Evolutionary conservation across 2,329 filamentous ascomycete genomes (phyloP), one percentile per base, ranked within the genome.

Genomic region (Phialophora tarda): DNA sequence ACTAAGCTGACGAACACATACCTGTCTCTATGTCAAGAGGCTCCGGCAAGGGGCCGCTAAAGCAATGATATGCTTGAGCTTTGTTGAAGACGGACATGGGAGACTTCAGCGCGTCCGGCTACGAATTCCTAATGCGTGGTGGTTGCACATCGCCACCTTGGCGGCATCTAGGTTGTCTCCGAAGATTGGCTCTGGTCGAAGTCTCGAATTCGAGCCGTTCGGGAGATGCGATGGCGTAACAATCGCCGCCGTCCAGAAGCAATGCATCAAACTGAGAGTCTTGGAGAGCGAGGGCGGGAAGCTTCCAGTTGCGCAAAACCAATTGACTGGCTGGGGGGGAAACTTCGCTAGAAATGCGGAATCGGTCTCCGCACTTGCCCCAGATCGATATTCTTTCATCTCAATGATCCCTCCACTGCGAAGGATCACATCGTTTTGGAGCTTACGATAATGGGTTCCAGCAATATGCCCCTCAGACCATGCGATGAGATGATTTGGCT

Each of bases 81-180:
- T 58, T 11, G 24, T 54, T 26, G 32, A 12, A 62, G 30, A 6
- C 14, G 7, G n/a, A 14, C 44, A 57, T 12, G 54, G n/a, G 14
- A 21, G n/a, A 47, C 21, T 30, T 30, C 14, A 48, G 30, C 17
- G 10, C 17, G 24, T 60, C 51, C 63, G 63, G 50, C 51, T 62
- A 32, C 28, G 63, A 12, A 38, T 65, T 61, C 63, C 59, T n/a
- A 24, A 48, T n/a, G 17, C 17, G 44, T 21, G 17, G 5, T 21
- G 17, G 21, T 48, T 48, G 17, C 17, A 21, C 17, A 48, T 23
- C 44, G 2, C 17, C 6, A 23, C 21, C 44, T 21, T 21, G 44
- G 44, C 17, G 17, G 17, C 0, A 48, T 48, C 44, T 8, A n/a
- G 44, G 44, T 7, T 48, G 44, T n/a, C 17, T 8, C 21, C 21